Conservation (phyloP, 495 filamentous ascomycete species). For the Penicillium lividum region DNA sequence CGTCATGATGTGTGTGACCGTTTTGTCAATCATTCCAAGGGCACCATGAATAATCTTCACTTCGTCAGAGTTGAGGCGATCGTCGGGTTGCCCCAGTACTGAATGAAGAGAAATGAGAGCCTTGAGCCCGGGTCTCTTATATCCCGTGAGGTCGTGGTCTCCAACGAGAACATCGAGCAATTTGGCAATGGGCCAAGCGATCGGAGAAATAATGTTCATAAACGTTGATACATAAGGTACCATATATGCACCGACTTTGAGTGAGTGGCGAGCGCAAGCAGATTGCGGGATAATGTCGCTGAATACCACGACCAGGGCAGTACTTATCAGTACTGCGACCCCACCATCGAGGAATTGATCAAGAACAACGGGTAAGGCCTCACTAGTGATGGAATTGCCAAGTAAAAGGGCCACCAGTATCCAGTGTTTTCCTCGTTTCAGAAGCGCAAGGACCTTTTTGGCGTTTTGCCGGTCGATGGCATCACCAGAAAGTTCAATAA, state of each 20-base stretch:
- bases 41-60: conserved; percentile 95
- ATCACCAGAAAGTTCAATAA: conserved; percentile 77
- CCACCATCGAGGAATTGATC: conserved; percentile 88
- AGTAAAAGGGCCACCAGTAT: conserved; percentile 90
- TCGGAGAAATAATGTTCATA: conserved; percentile 83
- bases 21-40: conserved; percentile 89
- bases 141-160: conserved; percentile 82
- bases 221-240: conserved; percentile 76
- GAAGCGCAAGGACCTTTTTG: conserved; percentile 67
- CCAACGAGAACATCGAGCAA: conserved; percentile 81
- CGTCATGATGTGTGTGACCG: conserved; percentile 90
- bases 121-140: conserved; percentile 87
- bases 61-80: conserved; percentile 89
- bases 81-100: conserved; percentile 73
- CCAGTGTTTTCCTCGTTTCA: conserved; percentile 92
- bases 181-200: conserved; percentile 85
- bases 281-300: conserved; percentile 95
- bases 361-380: conserved; percentile 90
- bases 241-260: conserved; percentile 89
- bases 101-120: conserved; percentile 87
- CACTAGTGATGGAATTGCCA: conserved; percentile 94
- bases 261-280: conserved; percentile 87
- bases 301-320: conserved; percentile 91
- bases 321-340: conserved; percentile 87
- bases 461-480: conserved; percentile 75